Conservation (phyloP, 371 early-diverging fungal species). For the Hamiltosporidium tvaerminnensis region DNA sequence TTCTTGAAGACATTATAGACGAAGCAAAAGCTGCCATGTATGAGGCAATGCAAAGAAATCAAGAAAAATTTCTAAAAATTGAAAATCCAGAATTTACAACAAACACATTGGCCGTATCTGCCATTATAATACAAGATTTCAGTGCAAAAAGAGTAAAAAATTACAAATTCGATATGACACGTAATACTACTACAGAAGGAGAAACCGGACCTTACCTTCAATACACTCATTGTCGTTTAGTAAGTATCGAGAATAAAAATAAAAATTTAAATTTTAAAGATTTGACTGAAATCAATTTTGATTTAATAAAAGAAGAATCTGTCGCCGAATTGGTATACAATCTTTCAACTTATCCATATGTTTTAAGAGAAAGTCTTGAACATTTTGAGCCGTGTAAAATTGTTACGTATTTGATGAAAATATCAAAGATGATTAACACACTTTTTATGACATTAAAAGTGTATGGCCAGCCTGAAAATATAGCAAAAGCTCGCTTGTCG, state of each 20-base stretch:
- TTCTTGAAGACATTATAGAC: constrained; percentile 85
- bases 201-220: constrained; percentile 97
- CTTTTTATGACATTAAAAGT: constrained; percentile 70
- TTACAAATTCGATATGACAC: constrained; percentile 80
- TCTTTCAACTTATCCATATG: constrained; percentile 73
- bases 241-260: constrained; percentile 58
- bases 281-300: constrained; percentile 19
- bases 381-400: constrained; percentile 74
- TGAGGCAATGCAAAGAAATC: constrained; percentile 73
- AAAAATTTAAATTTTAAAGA: not conserved
- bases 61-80: constrained; percentile 65
- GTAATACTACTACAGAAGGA: constrained; percentile 86
- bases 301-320: constrained; percentile 58
- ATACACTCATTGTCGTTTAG: constrained; percentile 56
- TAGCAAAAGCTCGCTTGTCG: constrained; percentile 65
- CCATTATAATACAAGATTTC: constrained; percentile 85
- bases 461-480: constrained; percentile 58
- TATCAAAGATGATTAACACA: constrained; percentile 65
- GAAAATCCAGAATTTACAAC: constrained; percentile 65
- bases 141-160: constrained; percentile 78
- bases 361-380: constrained; percentile 55
- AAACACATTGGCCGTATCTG: constrained; percentile 61
- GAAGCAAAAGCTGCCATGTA: constrained; percentile 74
- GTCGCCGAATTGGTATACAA: constrained; percentile 62
- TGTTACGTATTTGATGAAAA: constrained; percentile 71